Evolutionary conservation across 768 basidiomycete species (phyloP).

Genomic region (Tulasnella sp.): DNA sequence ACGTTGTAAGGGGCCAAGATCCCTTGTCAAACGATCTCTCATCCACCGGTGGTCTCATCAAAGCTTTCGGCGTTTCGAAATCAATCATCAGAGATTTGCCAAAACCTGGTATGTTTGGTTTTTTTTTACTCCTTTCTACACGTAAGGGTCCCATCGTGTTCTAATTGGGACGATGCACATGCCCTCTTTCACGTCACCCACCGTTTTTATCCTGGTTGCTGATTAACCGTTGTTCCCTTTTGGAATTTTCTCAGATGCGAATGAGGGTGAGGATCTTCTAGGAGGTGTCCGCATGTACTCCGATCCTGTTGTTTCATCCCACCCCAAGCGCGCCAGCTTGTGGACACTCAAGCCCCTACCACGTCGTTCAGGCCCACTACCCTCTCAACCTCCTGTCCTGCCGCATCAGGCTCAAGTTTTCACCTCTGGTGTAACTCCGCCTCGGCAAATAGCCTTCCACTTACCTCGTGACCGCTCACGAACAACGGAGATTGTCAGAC

Average conservation of each 20-base stretch:
- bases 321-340: constrained; percentile 10
- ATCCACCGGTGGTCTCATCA: constrained; percentile 29
- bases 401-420: background rate
- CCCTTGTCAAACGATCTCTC: constrained; percentile 72
- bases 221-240: background rate
- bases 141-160: background rate
- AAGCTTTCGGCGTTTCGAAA: constrained; percentile 40
- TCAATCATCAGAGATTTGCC: constrained; percentile 50
- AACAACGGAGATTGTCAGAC: constrained; percentile 46
- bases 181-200: background rate
- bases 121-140: background rate
- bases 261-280: constrained; percentile 13
- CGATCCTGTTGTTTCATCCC: constrained; percentile 1
- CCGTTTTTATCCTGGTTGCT: background rate
- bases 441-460: constrained; percentile 32
- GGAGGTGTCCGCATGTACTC: constrained; percentile 13
- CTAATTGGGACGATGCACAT: background rate
- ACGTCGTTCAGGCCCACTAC: background rate
- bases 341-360: constrained; percentile 2
- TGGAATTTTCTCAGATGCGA: background rate
- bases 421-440: background rate
- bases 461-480: constrained; percentile 64
- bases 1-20: constrained; percentile 57
- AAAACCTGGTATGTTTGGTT: constrained; percentile 31
- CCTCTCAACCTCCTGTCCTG: background rate